These are phyloP conservation scores for Apostasia ramifera DNA, from an alignment of 106 monocot genomes.

Conservation along the genomic window DNA sequence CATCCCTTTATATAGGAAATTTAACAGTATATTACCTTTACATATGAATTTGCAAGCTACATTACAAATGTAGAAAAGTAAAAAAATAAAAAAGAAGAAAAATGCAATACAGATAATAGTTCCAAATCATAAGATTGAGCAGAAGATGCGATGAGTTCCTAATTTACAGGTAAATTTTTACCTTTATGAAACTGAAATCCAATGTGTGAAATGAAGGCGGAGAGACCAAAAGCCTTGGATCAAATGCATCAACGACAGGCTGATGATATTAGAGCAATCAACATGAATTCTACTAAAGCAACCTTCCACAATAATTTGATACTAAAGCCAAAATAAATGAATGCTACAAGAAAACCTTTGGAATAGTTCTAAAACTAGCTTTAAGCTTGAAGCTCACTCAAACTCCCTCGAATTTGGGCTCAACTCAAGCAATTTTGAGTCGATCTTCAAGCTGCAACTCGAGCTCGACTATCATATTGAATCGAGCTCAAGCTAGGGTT, in stretches of 20 bases:
- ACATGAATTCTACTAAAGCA: neutral
- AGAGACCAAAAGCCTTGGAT: constrained; percentile 85
- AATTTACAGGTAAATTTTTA: constrained; percentile 12
- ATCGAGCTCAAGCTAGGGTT: too few relatives aligned
- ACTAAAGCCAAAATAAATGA: neutral
- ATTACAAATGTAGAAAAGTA: neutral
- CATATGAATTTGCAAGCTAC: too few relatives aligned
- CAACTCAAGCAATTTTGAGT: too few relatives aligned
- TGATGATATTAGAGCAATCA: constrained; percentile 29
- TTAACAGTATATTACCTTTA: too few relatives aligned
- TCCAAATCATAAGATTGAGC: neutral
- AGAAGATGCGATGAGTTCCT: too few relatives aligned
- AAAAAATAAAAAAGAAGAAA: neutral
- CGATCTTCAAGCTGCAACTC: too few relatives aligned
- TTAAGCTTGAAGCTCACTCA: too few relatives aligned
- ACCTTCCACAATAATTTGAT: neutral
- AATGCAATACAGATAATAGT: neutral
- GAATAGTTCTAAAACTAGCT: too few relatives aligned
- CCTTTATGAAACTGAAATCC: constrained; percentile 85
- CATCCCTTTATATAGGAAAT: too few relatives aligned
- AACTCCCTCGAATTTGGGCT: too few relatives aligned
- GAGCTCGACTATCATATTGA: too few relatives aligned
- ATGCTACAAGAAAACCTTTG: neutral
- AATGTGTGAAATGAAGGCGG: constrained; percentile 72
- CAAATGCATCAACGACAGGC: constrained; percentile 99